phyloP scores from a whole-genome alignment of 805 yeast species.

The Metschnikowia baotianmanensis region DNA sequence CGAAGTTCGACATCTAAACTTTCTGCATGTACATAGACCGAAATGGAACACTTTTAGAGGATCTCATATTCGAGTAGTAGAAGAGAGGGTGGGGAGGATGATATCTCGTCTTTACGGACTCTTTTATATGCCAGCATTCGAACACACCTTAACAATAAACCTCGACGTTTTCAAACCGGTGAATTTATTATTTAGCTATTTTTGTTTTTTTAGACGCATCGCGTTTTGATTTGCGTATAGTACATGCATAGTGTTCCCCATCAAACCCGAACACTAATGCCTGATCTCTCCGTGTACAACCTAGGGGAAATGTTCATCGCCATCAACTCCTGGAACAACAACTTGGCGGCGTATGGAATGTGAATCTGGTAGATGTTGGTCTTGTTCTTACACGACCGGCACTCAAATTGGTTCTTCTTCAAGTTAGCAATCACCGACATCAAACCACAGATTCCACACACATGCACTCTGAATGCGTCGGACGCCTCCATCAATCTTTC shows the following conservation, averaged over 20 bases:
- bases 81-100: no score
- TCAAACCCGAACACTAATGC: slow-evolving; percentile 42
- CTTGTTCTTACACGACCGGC: slow-evolving; percentile 97
- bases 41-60: background rate
- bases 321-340: slow-evolving; percentile 98
- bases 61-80: no score
- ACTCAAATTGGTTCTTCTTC: slow-evolving; percentile 96
- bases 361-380: slow-evolving; percentile 97
- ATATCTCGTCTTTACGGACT: no score
- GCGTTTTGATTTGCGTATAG: slow-evolving; percentile 5
- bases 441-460: slow-evolving; percentile 97
- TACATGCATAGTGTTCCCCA: slow-evolving; percentile 5
- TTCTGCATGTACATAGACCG: slow-evolving; percentile 15
- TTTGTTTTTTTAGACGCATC: background rate
- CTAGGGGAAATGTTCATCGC: slow-evolving; percentile 99
- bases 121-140: no score
- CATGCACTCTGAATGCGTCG: slow-evolving; percentile 96
- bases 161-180: background rate
- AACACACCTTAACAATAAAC: background rate
- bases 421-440: slow-evolving; percentile 97
- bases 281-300: slow-evolving; percentile 89
- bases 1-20: slow-evolving; percentile 24
- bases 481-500: slow-evolving; percentile 99
- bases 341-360: slow-evolving; percentile 97
- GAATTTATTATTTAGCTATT: background rate